Evolutionary conservation across 208 protist genomes (phyloP).

Genomic region (Leishmania mexicana): DNA sequence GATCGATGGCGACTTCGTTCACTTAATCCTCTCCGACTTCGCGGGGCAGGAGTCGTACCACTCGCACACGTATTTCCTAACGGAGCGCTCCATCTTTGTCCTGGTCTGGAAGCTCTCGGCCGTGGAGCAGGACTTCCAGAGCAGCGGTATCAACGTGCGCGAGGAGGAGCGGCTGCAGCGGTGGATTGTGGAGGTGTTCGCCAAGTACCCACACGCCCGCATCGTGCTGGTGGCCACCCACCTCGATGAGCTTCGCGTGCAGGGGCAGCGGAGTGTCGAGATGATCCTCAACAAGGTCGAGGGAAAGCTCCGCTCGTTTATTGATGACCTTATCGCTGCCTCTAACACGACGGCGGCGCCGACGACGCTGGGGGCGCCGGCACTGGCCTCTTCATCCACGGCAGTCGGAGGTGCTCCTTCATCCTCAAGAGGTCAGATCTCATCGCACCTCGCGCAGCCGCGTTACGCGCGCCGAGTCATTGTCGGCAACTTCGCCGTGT

Average conservation of each 20-base stretch:
- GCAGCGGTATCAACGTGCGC: slow-evolving; percentile 69
- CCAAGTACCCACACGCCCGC: slow-evolving; percentile 75
- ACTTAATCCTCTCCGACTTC: slow-evolving; percentile 86
- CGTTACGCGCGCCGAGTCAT: slow-evolving; percentile 42
- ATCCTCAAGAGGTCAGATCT: background rate
- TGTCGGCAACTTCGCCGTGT: slow-evolving; percentile 88
- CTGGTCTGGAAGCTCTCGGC: slow-evolving; percentile 92
- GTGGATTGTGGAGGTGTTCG: slow-evolving; percentile 88
- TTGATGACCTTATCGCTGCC: slow-evolving; percentile 52
- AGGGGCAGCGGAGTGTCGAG: slow-evolving; percentile 83
- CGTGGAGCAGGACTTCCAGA: slow-evolving; percentile 85
- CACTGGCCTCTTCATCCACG: background rate
- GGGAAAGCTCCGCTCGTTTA: slow-evolving; percentile 59
- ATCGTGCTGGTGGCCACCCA: slow-evolving; percentile 89
- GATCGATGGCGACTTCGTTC: slow-evolving; percentile 58
- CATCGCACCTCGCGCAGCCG: background rate
- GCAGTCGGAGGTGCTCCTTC: background rate
- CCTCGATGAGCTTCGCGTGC: slow-evolving; percentile 87
- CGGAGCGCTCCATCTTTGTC: slow-evolving; percentile 81
- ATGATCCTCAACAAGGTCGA: slow-evolving; percentile 87
- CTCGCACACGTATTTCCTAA: slow-evolving; percentile 87
- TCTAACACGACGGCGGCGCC: slow-evolving; percentile 25
- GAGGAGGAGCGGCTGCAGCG: slow-evolving; percentile 88
- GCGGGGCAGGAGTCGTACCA: slow-evolving; percentile 89
- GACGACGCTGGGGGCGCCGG: background rate